Base-by-base conservation (phyloP, 345 rosid genomes). In the Aquilaria malaccensis region DNA sequence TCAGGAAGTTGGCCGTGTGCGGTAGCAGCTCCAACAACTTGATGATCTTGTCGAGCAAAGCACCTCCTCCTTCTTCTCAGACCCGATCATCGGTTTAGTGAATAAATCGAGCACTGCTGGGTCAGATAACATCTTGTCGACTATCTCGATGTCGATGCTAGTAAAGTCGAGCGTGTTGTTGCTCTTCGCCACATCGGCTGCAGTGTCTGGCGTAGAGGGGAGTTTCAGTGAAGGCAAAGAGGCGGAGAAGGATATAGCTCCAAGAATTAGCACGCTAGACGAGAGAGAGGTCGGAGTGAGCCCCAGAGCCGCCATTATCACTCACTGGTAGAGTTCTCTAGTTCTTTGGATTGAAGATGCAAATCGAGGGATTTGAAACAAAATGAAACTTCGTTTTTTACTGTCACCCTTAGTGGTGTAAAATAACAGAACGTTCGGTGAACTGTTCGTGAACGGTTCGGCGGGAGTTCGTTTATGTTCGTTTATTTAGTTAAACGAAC, bases 91-190 rank as follows among this genome's bases (percentile, higher is more conserved):
- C 2, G 98, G 97, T 71, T 80, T 89, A 49, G 64, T 30, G 79
- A 93, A 89, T 80, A 84, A 93, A 0, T 68, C 76, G 30, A 41
- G 12, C 9, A 83, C 81, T 46, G 47, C 54, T 1, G 79, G 72
- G 55, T 89, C 88, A 1, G 83, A 62, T 81, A 93, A 93, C n/a
- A 87, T 41, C 11, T 76, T 71, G 14, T 87, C 97, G 55, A 89
- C 69, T 71, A 84, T 89, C 45, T 87, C 96, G 9, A 89, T 59
- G 80, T 89, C 98, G 9, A 84, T 67, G 72, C 78, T 50, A 74
- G 96, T 93, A 29, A 76, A 13, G 2, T 89, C 94, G 13, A 93
- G 77, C 9, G 86, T 71, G 57, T 80, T 65, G 82, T 77, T 87
- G 37, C 82, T 63, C 52, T 72, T 77, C 46, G 98, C 97, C 2